Base-by-base conservation (phyloP, 768 basidiomycete species). In the Agrocybe pediades region DNA sequence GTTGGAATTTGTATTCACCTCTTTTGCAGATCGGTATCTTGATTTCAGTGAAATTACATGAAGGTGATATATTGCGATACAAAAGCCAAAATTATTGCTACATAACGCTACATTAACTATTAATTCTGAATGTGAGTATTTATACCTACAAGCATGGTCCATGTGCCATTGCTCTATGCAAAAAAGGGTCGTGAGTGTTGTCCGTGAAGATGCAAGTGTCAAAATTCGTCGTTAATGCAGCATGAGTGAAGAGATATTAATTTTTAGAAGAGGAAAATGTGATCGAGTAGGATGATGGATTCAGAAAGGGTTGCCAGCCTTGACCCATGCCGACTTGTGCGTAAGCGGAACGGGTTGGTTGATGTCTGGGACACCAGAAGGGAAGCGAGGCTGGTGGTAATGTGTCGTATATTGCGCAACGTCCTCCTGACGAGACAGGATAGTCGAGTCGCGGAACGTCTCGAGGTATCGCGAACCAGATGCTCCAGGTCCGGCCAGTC, bases 311-410 rank as follows among this genome's bases (percentile, higher is more conserved):
- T 53, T 68, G 53, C 79, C 76, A 1, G 81, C 83, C 16, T 72
- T 71, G 26, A 84, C 67, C 83, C 84, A 84, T 59, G 82, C 68
- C 4, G 80, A 81, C 33, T 72, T 64, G 36, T 68, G 68, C 24
- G 82, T 78, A 53, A 77, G 73, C 8, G 83, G 80, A 46, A 87
- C 81, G 6, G 85, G 84, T 55, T 75, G 60, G 65, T 88, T 80
- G 41, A 79, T 71, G 59, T 87, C 68, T 5, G 65, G 62, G 29
- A 77, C 69, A 43, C 60, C 65, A 44, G 66, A 68, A 19, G 80
- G 77, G 66, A 83, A 82, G 17, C 54, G 29, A 41, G 62, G 33
- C 13, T 36, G 40, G 36, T 51, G 33, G 54, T 62, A 56, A 27
- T 56, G 62, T 13, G 42, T 58, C 25, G 59, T 58, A 36, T 58